A percentile compares a stretch with the other conserved stretches of the same genome.
These are phyloP conservation scores for Arxiozyma telluris DNA, from an alignment of 1,139 yeast species.

Conservation along the genomic window DNA sequence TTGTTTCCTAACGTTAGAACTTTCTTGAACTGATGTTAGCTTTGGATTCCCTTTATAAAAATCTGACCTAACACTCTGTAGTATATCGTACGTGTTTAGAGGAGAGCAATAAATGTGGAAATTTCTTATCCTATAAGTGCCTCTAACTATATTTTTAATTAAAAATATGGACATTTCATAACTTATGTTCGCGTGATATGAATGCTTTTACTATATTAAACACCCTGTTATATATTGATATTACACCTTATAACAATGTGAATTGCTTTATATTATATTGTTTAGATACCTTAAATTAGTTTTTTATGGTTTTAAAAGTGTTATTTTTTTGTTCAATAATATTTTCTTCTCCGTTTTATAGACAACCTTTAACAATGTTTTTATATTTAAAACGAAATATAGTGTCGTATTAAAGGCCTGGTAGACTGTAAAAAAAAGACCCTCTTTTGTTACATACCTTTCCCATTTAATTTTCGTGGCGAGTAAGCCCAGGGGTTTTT, in stretches of 20 bases:
- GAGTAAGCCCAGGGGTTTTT: no score
- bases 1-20: neutral
- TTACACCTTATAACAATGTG: neutral
- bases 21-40: neutral
- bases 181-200: neutral
- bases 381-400: no score
- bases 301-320: no score
- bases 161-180: neutral
- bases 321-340: no score
- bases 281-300: no score
- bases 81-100: neutral
- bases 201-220: no score
- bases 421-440: neutral
- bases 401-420: no score
- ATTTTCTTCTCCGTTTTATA: no score
- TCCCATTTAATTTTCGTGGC: no score
- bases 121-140: neutral
- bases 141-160: neutral
- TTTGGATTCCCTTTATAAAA: neutral
- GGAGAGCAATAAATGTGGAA: neutral
- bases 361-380: no score
- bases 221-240: neutral
- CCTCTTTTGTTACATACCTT: no score
- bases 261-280: no score
- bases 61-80: slow-evolving; percentile 3